Evolutionary conservation across 345 rosid species (phyloP).

Genomic region (Eucalyptus polybractea): DNA sequence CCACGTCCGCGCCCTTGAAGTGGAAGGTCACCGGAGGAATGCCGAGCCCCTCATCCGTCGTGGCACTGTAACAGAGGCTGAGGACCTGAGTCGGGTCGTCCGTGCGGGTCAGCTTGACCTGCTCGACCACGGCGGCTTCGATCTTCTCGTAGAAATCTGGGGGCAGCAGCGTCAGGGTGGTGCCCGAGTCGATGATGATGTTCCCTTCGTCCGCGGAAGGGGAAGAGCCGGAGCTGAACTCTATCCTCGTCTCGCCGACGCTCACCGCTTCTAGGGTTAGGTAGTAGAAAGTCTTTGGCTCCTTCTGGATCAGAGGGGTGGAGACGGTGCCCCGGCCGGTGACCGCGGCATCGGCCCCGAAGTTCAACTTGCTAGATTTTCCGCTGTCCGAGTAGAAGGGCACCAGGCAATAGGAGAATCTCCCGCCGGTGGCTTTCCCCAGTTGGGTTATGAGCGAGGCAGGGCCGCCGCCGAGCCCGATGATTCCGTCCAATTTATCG

Average conservation of each 20-base stretch:
- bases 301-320: slow-evolving; percentile 20
- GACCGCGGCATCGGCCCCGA: neutral
- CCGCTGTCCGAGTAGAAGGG: neutral
- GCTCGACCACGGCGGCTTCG: slow-evolving; percentile 7
- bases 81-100: slow-evolving; percentile 16
- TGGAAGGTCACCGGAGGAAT: neutral
- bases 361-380: slow-evolving; percentile 12
- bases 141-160: slow-evolving; percentile 11
- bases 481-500: neutral
- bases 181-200: slow-evolving; percentile 3
- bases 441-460: slow-evolving; percentile 7
- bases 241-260: neutral
- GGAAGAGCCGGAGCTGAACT: neutral
- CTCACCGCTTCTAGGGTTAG: slow-evolving; percentile 44
- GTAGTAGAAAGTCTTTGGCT: slow-evolving; percentile 24
- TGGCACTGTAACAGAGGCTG: slow-evolving; percentile 10
- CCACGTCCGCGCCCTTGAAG: slow-evolving; percentile 7
- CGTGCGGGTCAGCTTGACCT: neutral
- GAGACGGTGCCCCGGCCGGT: slow-evolving; percentile 4
- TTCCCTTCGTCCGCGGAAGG: neutral
- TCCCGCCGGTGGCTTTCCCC: slow-evolving; percentile 7
- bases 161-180: slow-evolving; percentile 24
- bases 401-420: slow-evolving; percentile 53
- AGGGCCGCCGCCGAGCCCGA: slow-evolving; percentile 8
- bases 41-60: neutral